Evolutionary conservation across 148 eudicot species (phyloP).

Genomic region (Fallopia convolvulus): DNA sequence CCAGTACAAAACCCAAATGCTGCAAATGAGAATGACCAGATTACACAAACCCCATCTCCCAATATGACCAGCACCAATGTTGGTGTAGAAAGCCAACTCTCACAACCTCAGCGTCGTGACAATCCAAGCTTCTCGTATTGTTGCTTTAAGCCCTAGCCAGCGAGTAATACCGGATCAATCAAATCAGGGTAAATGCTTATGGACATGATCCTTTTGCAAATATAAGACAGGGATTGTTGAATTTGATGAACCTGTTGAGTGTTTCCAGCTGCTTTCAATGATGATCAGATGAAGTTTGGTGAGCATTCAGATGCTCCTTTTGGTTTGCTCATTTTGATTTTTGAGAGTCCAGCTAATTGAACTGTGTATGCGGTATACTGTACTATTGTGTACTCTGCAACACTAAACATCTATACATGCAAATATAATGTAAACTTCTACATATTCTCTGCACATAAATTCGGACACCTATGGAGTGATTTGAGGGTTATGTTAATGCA

Average conservation of each 20-base stretch:
- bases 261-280: neutral
- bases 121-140: conserved; percentile 2
- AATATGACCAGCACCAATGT: neutral
- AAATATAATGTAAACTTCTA: neutral
- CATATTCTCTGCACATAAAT: neutral
- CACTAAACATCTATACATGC: neutral
- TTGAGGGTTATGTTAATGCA: neutral
- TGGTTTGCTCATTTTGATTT: neutral
- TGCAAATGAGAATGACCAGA: neutral
- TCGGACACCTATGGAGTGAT: neutral
- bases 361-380: neutral
- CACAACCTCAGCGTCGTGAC: neutral
- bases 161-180: neutral
- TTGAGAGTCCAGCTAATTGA: neutral
- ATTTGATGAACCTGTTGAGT: neutral
- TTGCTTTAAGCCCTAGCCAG: conserved; percentile 5
- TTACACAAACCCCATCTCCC: neutral
- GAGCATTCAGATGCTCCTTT: neutral
- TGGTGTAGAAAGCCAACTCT: neutral
- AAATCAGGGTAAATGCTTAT: neutral
- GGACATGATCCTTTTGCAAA: neutral
- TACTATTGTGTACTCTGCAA: neutral
- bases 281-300: neutral
- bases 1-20: neutral
- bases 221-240: neutral